Conservation (phyloP, 139 green algal species). For the Picochlorum costavermella region DNA sequence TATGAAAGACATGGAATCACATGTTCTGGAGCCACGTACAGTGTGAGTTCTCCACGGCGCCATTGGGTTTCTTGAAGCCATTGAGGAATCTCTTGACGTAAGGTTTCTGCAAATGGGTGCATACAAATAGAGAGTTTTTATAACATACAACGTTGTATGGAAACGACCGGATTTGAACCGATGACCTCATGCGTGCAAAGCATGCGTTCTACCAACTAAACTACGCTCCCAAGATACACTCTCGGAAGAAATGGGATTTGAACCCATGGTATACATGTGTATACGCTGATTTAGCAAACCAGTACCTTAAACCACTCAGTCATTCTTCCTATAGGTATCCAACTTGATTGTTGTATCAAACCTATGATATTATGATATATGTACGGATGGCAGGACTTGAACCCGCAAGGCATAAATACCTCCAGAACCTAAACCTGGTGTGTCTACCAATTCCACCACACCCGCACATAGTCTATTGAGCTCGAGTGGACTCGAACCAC, state of each 20-base stretch:
- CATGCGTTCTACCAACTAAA: conserved; percentile 43
- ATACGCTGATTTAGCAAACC: conserved; percentile 50
- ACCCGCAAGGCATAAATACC: conserved; percentile 13
- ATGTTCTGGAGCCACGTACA: conserved; percentile 46
- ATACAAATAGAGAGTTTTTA: conserved; percentile 11
- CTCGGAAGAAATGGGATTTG: conserved; percentile 37
- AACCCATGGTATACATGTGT: conserved; percentile 43
- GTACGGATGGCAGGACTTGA: conserved; percentile 28
- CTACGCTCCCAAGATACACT: conserved; percentile 24
- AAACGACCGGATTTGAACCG: conserved; percentile 26
- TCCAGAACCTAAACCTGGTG: conserved; percentile 24
- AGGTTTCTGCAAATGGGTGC: background rate
- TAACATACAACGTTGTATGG: background rate
- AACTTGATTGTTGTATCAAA: background rate
- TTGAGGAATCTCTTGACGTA: conserved; percentile 47
- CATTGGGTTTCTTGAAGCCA: conserved; percentile 51
- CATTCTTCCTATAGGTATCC: conserved; percentile 4
- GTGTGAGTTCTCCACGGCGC: conserved; percentile 37
- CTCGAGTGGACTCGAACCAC: conserved; percentile 22
- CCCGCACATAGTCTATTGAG: conserved; percentile 13
- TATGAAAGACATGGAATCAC: conserved; percentile 57
- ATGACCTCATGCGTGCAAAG: conserved; percentile 43
- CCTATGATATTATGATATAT: conserved; percentile 2
- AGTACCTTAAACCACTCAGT: conserved; percentile 46
- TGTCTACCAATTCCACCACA: conserved; percentile 29